Evolutionary conservation across 1,139 yeast genomes (phyloP).

Genomic region (Taphrina betulina): DNA sequence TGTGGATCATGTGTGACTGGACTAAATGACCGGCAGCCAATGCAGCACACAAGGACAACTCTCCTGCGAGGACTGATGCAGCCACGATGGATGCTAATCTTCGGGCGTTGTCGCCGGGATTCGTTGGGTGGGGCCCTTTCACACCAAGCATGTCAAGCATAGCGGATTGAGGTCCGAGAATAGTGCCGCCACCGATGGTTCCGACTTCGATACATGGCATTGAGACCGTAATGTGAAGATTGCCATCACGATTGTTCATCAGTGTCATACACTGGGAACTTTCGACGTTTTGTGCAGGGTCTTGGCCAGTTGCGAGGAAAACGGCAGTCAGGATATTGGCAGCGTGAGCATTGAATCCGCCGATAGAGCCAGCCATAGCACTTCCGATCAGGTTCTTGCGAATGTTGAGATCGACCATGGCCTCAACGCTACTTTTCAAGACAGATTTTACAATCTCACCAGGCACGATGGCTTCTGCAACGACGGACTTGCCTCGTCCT

Average conservation of each 20-base stretch:
- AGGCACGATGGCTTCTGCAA: constrained; percentile 94
- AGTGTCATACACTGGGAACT: constrained; percentile 95
- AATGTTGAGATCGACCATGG: constrained; percentile 83
- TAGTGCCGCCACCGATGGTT: constrained; percentile 98
- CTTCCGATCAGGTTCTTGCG: constrained; percentile 91
- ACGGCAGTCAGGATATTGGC: constrained; percentile 94
- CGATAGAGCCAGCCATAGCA: constrained; percentile 97
- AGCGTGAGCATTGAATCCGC: constrained; percentile 98
- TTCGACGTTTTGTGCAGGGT: constrained; percentile 64
- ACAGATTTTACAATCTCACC: constrained; percentile 74
- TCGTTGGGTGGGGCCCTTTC: constrained; percentile 90
- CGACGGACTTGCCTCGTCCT: constrained; percentile 97
- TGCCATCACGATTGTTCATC: constrained; percentile 78
- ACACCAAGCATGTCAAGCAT: constrained; percentile 94
- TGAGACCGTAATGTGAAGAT: constrained; percentile 84
- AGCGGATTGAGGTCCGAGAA: constrained; percentile 93
- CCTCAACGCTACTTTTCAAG: constrained; percentile 86
- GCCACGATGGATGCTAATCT: constrained; percentile 95
- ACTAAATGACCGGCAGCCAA: constrained; percentile 98
- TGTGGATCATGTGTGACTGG: constrained; percentile 95
- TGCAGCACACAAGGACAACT: constrained; percentile 88
- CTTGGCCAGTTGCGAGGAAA: constrained; percentile 89
- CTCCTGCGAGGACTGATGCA: constrained; percentile 93
- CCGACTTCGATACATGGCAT: constrained; percentile 99
- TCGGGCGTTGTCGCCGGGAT: constrained; percentile 92